Evolutionary conservation across 345 rosid genomes (phyloP), one percentile per base, ranked within the genome.

Genomic region (Populus ilicifolia): DNA sequence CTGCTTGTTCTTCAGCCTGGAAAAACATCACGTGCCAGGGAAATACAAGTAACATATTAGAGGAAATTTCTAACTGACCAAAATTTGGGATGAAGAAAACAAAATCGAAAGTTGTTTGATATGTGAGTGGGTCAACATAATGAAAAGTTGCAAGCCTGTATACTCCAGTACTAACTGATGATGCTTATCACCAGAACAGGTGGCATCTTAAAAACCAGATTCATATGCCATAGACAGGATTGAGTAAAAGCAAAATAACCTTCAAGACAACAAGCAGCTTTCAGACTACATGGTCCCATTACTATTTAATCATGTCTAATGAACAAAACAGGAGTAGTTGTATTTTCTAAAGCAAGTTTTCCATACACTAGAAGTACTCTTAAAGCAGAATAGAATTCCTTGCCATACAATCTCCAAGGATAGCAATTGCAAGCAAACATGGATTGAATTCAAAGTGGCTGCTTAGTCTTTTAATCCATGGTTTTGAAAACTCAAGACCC

Each of bases 1-100:
- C 85, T 6, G 94, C 91, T 80, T 86, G 83, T 80, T 92, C 97
- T 75, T 92, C 94, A 25, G 90, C 94, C 97, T 92, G 87, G 87
- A 20, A 81, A 82, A 30, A 62, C 30, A 44, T 21, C 62, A 79
- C 66, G 48, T 69, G 67, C 27, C 65, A 48, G 52, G 48, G 27
- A 59, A 44, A 71, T 39, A 11, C 50, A 29, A 67, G 72, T n/a
- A 25, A 9, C 68, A 67, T 13, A 76, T 64, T 27, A 12, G 13
- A 52, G 30, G 6, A 61, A 64, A 39, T 59, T 64, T 62, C 38
- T 6, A 52, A 41, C 10, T 12, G 27, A 16, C 14, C 13, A 20
- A 18, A 72, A 74, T 54, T 48, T 7, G 18, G 68, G 64, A 73
- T 70, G 10, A 74, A 21, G 35, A 25, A 35, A 74, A 0, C 23